Conservation (phyloP, 768 basidiomycete genomes). For the Suillus paluster region DNA sequence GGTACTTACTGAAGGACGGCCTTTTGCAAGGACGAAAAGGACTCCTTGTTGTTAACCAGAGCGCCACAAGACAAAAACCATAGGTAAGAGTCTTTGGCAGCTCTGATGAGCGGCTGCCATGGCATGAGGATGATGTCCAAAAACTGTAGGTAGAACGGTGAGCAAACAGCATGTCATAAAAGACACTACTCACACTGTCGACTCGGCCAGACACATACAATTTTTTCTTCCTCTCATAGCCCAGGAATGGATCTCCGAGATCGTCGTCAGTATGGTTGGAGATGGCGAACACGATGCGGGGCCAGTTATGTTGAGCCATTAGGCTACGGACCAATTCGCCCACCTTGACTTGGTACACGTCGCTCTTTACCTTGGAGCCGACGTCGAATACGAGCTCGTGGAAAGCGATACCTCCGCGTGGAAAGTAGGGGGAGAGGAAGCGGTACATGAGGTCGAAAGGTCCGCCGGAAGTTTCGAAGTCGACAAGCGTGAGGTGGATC, state of each 20-base stretch:
- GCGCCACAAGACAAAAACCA: slow-evolving; percentile 1
- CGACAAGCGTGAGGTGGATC: neutral
- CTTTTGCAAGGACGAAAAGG: too few species aligned
- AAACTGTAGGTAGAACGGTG: neutral
- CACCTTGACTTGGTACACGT: too few species aligned
- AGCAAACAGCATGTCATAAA: neutral
- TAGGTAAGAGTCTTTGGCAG: neutral
- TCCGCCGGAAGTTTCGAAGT: too few species aligned
- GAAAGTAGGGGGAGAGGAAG: neutral
- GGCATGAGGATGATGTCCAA: neutral
- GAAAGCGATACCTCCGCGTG: neutral
- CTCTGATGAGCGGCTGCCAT: neutral
- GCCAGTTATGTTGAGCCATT: neutral
- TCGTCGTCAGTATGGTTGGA: neutral
- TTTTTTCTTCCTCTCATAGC: neutral
- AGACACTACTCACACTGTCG: neutral
- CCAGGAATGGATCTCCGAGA: slow-evolving; percentile 1
- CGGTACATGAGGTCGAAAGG: too few species aligned
- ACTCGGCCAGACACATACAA: too few species aligned
- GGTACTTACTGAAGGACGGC: too few species aligned
- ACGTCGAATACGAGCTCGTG: neutral
- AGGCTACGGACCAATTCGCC: neutral
- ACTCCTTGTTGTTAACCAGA: neutral
- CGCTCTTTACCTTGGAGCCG: neutral
- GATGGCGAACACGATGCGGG: neutral